These are phyloP conservation scores for Rhizodiscina lignyota DNA, from an alignment of 495 filamentous ascomycete species.

Conservation along the genomic window DNA sequence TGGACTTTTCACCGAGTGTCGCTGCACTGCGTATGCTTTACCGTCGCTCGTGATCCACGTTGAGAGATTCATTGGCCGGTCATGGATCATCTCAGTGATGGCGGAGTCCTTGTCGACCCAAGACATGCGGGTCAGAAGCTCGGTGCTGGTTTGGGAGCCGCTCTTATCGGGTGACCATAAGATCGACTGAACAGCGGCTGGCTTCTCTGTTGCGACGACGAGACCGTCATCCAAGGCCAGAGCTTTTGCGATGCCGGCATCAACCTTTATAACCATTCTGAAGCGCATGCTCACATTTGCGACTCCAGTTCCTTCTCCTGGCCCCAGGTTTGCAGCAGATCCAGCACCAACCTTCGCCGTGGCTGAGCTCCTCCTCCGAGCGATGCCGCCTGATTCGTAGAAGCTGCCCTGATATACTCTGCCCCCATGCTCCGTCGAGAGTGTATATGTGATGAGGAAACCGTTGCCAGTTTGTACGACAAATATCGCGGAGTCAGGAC, in stretches of 20 bases:
- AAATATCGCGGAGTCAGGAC: constrained; percentile 80
- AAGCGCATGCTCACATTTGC: constrained; percentile 79
- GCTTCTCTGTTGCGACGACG: constrained; percentile 83
- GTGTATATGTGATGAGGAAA: constrained; percentile 85
- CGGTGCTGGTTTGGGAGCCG: constrained; percentile 76
- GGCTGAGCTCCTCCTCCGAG: constrained; percentile 54
- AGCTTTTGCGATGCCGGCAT: constrained; percentile 81
- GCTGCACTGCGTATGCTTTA: constrained; percentile 82
- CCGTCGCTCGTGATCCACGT: constrained; percentile 90
- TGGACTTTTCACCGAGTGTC: constrained; percentile 27
- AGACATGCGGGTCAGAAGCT: constrained; percentile 71
- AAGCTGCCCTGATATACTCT: constrained; percentile 75
- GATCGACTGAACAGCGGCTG: constrained; percentile 89
- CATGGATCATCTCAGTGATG: constrained; percentile 79
- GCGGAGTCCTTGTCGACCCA: constrained; percentile 64
- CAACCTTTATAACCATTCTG: constrained; percentile 94
- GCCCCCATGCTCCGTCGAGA: constrained; percentile 68
- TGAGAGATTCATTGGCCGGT: constrained; percentile 90
- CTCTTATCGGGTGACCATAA: constrained; percentile 73
- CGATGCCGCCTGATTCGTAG: constrained; percentile 44
- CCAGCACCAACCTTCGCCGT: constrained; percentile 34
- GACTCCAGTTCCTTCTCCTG: constrained; percentile 64
- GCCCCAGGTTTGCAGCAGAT: constrained; percentile 28
- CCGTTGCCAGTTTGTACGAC: constrained; percentile 80
- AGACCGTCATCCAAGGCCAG: constrained; percentile 86